These are phyloP conservation scores for Neonothopanus nambi DNA, from an alignment of 1,284 basidiomycete species.

Conservation along the genomic window DNA sequence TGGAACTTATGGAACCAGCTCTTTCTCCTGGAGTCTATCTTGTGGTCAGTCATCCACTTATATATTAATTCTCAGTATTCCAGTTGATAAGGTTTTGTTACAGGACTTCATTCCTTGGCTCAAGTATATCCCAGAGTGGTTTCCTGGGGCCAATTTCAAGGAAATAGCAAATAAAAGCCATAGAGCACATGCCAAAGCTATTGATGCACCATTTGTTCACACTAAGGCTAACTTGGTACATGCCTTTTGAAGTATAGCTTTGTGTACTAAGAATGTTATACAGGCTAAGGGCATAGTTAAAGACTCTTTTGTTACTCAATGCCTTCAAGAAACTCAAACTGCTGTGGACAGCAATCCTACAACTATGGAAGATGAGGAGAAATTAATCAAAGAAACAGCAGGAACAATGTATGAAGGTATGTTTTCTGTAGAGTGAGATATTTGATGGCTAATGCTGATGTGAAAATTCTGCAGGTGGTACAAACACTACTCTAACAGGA, in stretches of 20 bases:
- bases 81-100: no score
- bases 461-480: slow-evolving; percentile 2
- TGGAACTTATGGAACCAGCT: background rate
- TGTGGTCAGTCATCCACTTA: background rate
- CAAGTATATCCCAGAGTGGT: slow-evolving; percentile 19
- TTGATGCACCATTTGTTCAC: background rate
- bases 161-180: background rate
- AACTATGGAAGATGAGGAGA: slow-evolving; percentile 7
- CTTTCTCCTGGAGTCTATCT: background rate
- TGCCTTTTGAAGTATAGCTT: no score
- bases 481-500: background rate
- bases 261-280: no score
- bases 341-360: no score
- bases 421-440: background rate
- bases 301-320: slow-evolving; percentile 4
- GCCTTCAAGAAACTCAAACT: background rate
- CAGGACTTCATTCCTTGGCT: slow-evolving; percentile 25
- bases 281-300: background rate
- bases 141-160: slow-evolving; percentile 11
- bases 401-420: slow-evolving; percentile 5
- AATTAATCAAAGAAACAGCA: slow-evolving; percentile 1
- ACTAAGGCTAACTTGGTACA: no score
- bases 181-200: background rate
- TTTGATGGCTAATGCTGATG: background rate
- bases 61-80: background rate